Evolutionary conservation across 2,329 filamentous ascomycete genomes (phyloP).

Genomic region (Fusarium acutatum): DNA sequence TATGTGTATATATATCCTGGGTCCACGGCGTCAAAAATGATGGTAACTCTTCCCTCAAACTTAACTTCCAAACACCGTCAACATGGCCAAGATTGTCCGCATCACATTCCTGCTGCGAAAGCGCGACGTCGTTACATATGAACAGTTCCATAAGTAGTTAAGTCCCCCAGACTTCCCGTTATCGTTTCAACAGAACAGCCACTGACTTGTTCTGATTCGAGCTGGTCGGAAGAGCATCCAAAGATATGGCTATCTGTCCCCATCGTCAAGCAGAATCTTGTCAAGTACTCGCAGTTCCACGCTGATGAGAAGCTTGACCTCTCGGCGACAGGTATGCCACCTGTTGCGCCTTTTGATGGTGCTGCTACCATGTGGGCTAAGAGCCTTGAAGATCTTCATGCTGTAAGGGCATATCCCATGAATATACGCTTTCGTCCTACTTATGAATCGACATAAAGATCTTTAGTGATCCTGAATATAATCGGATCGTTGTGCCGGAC

Average conservation of each 20-base stretch:
- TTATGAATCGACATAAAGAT: fast-evolving
- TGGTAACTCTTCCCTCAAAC: fast-evolving
- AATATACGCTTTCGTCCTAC: fast-evolving
- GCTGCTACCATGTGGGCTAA: not conserved
- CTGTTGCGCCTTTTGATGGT: not conserved
- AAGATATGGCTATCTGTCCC: not conserved
- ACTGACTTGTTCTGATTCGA: fast-evolving
- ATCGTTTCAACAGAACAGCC: not conserved
- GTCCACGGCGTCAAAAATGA: fast-evolving
- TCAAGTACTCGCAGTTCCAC: not conserved
- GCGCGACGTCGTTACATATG: not conserved
- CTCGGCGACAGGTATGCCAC: not conserved
- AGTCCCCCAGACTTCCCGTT: not conserved
- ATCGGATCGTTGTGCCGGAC: not conserved
- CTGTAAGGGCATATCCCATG: fast-evolving
- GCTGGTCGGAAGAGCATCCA: not conserved
- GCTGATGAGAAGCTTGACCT: not conserved
- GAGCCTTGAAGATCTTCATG: not conserved
- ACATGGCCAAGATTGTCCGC: not conserved
- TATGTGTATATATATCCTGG: not conserved
- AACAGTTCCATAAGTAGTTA: not conserved
- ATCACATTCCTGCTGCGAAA: not conserved
- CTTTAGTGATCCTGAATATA: not conserved
- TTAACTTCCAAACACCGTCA: not conserved
- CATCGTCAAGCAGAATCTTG: not conserved